Evolutionary conservation across 2,329 filamentous ascomycete species (phyloP), one percentile per base, ranked within the genome.

Genomic region (Phialemoniopsis sp.): DNA sequence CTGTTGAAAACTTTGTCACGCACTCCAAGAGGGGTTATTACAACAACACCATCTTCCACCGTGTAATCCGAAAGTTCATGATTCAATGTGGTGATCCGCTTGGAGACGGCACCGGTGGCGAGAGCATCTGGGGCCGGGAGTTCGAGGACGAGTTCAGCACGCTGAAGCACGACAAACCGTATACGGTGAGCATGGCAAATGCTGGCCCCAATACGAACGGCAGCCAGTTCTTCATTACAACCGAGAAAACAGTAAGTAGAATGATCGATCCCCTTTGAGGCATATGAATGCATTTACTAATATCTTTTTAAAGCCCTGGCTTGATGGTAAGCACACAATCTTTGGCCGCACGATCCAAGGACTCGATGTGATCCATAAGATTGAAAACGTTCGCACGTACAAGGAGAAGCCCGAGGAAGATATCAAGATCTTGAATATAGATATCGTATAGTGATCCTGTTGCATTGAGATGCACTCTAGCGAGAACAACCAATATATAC

Each of bases 11-110:
- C 62, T 98, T 98, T 59, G 87, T 94, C 40, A 94, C 89, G 0
- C 93, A 97, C 55, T 80, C 89, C 3, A 85, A 84, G 54, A 85
- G 82, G 42, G 89, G 88, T 2, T 98, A 98, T 62, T 98, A 98
- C 70, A 97, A 98, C 68, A 88, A 88, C 63, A 90, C 91, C 28
- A 91, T 96, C 51, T 98, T 98, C 73, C 93, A 98, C 63, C 85
- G 93, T 28, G 86, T 98, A 7, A 98, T 98, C 52, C 82, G 87
- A 45, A 96, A 96, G 57, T 98, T 98, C 67, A 98, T 98, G 94
- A 95, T 98, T 44, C 89, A 89, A 57, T 69, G 76, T 39, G 89
- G 89, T 37, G 89, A 95, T 57, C 89, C 89, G 0, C 65, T 93
- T 2, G 89, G 89, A 9, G 89, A 95, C 54, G 89, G 89, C 4